Percentiles rank a stretch among this genome's conserved stretches.
These are phyloP conservation scores for Thuja plicata DNA, from an alignment of 83 land plant species.

Conservation along the genomic window DNA sequence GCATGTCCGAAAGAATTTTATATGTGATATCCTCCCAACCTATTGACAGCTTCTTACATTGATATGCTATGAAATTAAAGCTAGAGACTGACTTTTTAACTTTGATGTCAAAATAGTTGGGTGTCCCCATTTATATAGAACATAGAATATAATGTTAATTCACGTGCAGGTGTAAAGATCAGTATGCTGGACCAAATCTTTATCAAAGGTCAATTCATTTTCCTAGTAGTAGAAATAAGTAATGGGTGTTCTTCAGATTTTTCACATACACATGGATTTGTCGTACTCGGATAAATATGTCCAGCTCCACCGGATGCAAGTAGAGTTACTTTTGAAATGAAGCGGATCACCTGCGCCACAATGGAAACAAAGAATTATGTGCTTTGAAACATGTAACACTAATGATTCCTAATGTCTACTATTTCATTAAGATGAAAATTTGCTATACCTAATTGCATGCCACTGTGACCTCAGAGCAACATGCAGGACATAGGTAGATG, in stretches of 20 bases:
- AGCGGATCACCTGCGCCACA: conserved; percentile 66
- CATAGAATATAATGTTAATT: background rate
- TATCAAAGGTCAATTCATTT: background rate
- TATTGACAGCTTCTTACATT: background rate
- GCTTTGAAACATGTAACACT: background rate
- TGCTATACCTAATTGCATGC: background rate
- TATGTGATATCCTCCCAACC: background rate
- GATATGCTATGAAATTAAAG: background rate
- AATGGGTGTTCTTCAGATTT: background rate
- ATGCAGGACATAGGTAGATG: background rate
- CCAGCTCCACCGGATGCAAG: conserved; percentile 99
- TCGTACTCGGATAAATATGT: conserved; percentile 92
- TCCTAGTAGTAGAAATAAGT: background rate
- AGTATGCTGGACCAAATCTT: background rate
- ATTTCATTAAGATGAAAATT: background rate
- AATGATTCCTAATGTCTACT: background rate
- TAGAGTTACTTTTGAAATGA: conserved; percentile 87
- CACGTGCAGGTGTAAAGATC: background rate
- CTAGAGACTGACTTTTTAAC: background rate
- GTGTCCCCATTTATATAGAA: background rate
- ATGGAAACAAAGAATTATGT: background rate
- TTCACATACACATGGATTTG: conserved; percentile 66
- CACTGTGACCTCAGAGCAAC: background rate
- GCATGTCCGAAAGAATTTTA: background rate
- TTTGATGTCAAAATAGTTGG: background rate